Conservation (phyloP, 2,329 filamentous ascomycete genomes). For the Metarhizium rileyi region DNA sequence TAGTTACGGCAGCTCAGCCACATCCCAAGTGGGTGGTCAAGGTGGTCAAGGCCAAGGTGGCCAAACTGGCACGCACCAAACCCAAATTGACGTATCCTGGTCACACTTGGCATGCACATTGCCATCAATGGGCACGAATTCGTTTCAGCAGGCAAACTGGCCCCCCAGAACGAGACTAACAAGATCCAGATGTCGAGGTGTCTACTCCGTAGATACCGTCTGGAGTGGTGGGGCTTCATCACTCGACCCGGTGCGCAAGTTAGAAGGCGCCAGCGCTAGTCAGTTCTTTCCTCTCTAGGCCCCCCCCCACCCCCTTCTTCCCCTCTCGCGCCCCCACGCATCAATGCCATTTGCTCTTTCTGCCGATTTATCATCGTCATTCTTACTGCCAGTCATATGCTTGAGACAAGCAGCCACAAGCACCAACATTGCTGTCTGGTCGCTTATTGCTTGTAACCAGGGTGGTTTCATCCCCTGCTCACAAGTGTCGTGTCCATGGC, state of each 20-base stretch:
- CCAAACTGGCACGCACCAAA: no score
- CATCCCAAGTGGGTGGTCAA: background rate
- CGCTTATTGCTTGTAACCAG: conserved; percentile 2
- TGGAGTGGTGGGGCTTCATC: no score
- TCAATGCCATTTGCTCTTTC: background rate
- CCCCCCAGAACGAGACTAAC: no score
- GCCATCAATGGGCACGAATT: no score
- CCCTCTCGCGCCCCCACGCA: no score
- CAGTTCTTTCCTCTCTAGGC: no score
- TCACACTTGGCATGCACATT: background rate
- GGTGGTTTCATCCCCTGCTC: background rate
- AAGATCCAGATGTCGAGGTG: no score
- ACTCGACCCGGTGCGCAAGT: no score
- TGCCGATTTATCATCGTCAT: conserved; percentile 1
- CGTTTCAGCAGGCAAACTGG: no score
- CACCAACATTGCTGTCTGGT: background rate
- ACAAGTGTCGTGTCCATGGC: background rate
- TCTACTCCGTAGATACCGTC: no score
- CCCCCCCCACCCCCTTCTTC: no score
- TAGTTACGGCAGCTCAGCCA: conserved; percentile 1
- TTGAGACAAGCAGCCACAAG: conserved; percentile 1
- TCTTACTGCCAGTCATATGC: background rate
- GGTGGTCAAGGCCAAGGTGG: no score
- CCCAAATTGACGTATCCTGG: conserved; percentile 20
- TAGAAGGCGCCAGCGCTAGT: conserved; percentile 6